Base-by-base conservation (phyloP, 2,329 filamentous ascomycete species). In the Colletotrichum karsti region DNA sequence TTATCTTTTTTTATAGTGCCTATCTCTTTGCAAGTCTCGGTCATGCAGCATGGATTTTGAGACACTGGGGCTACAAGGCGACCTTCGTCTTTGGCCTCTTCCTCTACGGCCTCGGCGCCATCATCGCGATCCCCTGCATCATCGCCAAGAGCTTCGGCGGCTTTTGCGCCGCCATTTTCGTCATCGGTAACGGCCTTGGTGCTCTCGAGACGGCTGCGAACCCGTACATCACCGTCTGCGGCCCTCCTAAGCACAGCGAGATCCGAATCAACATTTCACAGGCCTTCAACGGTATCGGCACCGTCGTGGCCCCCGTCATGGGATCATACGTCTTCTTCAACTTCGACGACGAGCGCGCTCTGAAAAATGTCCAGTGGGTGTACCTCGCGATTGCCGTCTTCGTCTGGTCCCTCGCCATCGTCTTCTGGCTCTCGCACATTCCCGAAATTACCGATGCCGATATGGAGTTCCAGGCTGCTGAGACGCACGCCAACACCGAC, bases 131-230 rank as follows among this genome's bases (percentile, higher is more conserved):
- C 58, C 83, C 85, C 0, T 66, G 55, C 54, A 62, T 59, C 18
- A 58, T 66, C 35, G 57, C 63, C 55, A 69, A 69, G 58, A 92
- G 89, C 15, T 95, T 94, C 74, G 88, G 85, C 26, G 93, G 92
- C 8, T 95, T 94, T 80, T 93, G 91, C 73, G 88, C 87, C 37
- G 87, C 84, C 72, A 89, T 93, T 72, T 93, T 94, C 78, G 87
- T 94, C 69, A 91, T 94, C 66, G 92, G 92, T 30, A 90, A 90
- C 63, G 92, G 92, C 5, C 84, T 94, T 1, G 90, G 90, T 1
- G 92, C 92, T 0, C 87, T 95, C 18, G 92, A 95, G 79, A 93
- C 92, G 0, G 91, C 91, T 1, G 92, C 92, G 6, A 93, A 95
- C 77, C 91, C 92, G 0, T 93, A 91, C 79, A 66, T 66, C 58